These are phyloP conservation scores for Pseudonitzschia delicatissima DNA, from an alignment of 108 stramenopile species.

Conservation along the genomic window DNA sequence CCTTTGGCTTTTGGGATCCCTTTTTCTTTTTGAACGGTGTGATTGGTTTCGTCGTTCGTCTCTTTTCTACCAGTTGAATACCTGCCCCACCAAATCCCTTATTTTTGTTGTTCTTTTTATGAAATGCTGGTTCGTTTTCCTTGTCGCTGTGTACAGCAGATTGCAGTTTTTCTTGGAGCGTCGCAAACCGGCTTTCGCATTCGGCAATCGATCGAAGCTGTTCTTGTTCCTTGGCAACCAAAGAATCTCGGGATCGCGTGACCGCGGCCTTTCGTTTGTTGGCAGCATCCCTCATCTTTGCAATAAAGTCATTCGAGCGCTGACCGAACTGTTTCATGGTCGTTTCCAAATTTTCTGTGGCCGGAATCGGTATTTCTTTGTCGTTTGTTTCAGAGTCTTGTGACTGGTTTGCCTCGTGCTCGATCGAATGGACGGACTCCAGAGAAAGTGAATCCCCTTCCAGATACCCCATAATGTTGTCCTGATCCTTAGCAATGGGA, in stretches of 20 bases:
- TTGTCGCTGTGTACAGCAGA: neutral
- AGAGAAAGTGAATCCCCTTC: neutral
- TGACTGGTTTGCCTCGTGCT: too few relatives aligned
- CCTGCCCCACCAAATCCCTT: conserved; percentile 36
- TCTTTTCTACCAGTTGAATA: conserved; percentile 51
- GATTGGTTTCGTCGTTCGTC: conserved; percentile 41
- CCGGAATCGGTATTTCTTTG: neutral
- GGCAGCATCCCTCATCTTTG: conserved; percentile 50
- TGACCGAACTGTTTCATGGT: conserved; percentile 33
- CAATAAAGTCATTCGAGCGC: conserved; percentile 44
- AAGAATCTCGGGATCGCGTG: conserved; percentile 43
- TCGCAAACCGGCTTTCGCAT: conserved; percentile 7
- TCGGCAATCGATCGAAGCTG: conserved; percentile 32
- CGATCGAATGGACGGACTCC: neutral
- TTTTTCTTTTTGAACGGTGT: conserved; percentile 24
- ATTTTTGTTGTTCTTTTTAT: neutral
- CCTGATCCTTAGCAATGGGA: conserved; percentile 21
- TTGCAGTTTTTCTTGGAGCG: neutral
- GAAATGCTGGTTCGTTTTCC: neutral
- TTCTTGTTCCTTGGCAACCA: conserved; percentile 46
- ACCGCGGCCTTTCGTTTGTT: conserved; percentile 38
- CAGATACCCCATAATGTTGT: conserved; percentile 4
- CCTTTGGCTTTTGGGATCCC: neutral
- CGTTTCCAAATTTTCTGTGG: conserved; percentile 2
- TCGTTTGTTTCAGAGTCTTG: neutral